Evolutionary conservation across 2,329 filamentous ascomycete genomes (phyloP).

Genomic region (Trichoderma sp.): DNA sequence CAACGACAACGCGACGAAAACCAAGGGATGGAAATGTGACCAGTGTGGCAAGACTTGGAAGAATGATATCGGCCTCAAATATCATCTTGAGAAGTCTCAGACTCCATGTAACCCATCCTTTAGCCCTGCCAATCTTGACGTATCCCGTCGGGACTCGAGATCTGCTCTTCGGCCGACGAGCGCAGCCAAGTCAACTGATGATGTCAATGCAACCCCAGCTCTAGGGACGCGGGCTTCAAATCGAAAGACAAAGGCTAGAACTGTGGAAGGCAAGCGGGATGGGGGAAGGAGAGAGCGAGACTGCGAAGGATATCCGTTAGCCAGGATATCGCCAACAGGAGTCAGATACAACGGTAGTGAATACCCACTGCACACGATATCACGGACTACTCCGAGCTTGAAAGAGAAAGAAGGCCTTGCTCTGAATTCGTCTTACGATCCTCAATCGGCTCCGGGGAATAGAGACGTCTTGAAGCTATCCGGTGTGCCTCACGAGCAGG

Average conservation of each 20-base stretch:
- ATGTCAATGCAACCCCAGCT: background rate
- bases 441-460: background rate
- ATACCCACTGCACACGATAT: background rate
- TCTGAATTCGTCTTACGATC: background rate
- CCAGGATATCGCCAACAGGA: background rate
- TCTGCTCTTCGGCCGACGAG: slow-evolving; percentile 8
- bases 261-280: background rate
- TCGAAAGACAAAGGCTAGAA: background rate
- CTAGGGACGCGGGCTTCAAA: background rate
- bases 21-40: slow-evolving; percentile 50
- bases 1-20: slow-evolving; percentile 26
- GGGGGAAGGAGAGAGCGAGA: background rate
- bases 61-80: slow-evolving; percentile 60
- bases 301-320: background rate
- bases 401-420: background rate
- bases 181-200: slow-evolving; percentile 8
- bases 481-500: background rate
- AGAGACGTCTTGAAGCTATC: slow-evolving; percentile 5
- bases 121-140: slow-evolving; percentile 25
- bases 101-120: slow-evolving; percentile 56
- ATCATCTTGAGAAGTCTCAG: slow-evolving; percentile 59
- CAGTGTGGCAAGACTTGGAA: slow-evolving; percentile 60
- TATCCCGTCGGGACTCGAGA: slow-evolving; percentile 31
- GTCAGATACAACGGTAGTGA: background rate
- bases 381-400: background rate